phyloP scores from a whole-genome alignment of 169 alveolate genomes.

The Babesia divergens region DNA sequence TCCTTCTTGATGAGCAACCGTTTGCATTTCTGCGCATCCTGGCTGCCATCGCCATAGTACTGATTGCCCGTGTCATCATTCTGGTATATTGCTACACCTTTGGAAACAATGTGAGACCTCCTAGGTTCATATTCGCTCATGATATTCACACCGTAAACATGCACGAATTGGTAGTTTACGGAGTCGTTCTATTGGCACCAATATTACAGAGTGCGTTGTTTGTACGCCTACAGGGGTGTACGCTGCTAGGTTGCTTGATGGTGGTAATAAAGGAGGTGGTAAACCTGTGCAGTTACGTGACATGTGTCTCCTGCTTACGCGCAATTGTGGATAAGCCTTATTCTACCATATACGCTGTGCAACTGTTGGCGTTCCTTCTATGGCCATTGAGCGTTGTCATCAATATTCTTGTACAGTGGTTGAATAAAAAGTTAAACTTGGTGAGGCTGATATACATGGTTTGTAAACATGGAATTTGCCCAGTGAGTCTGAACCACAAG shows the following conservation, averaged over 20 bases:
- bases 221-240: constrained; percentile 24
- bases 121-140: constrained; percentile 20
- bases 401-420: not conserved
- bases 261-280: constrained; percentile 13
- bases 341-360: not conserved
- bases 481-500: constrained; percentile 30
- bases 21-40: constrained; percentile 8
- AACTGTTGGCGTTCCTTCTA: constrained; percentile 2
- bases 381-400: constrained; percentile 26
- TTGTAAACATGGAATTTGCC: constrained; percentile 45
- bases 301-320: constrained; percentile 37
- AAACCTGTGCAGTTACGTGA: constrained; percentile 21
- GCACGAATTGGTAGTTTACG: constrained; percentile 21
- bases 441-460: constrained; percentile 12
- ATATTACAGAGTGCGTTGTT: not conserved
- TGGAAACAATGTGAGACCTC: constrained; percentile 20
- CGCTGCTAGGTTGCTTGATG: constrained; percentile 10
- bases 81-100: constrained; percentile 2
- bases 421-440: not conserved
- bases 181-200: constrained; percentile 8
- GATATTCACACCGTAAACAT: not conserved
- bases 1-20: not conserved
- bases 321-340: constrained; percentile 2
- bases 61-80: not conserved
- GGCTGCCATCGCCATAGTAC: not conserved